Base-by-base conservation (phyloP, 495 filamentous ascomycete species). In the Penicillium paxilli region DNA sequence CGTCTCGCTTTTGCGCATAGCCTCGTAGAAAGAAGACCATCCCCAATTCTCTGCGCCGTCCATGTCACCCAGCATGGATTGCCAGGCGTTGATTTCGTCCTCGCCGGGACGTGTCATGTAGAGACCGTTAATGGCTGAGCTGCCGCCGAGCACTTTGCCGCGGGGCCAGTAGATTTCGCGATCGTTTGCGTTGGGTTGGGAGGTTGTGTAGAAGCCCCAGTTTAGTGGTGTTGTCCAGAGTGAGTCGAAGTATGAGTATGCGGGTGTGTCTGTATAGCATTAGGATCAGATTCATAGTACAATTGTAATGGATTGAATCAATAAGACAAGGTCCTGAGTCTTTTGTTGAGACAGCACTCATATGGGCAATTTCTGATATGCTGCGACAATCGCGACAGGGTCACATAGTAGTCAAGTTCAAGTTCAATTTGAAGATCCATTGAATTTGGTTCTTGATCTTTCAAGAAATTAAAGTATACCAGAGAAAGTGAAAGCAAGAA, bases 141-240 rank as follows among this genome's bases (percentile, higher is more conserved):
- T 69, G 67, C 75, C 76, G 47, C 69, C 70, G 3, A 78, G 63
- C 0, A 66, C 58, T 45, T 74, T 76, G 0, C 77, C 77, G 19
- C 58, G 63, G 10, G 72, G 64, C 57, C 67, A 62, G 20, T 56
- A 57, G 19, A 75, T 58, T 25, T 62, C 52, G 17, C 74, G 74
- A 20, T 67, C 50, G 12, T 71, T 42, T 8, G 62, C 62, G 58
- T 71, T 59, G 24, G 51, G 24, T 51, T 79, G 77, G 1, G 62
- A 52, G n/a, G 63, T 55, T 1, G 68, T 75, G 23, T 65, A 60
- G 19, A 64, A 68, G 1, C 54, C 63, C 65, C 68, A 79, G 42
- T 79, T 69, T 51, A 71, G 50, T 0, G 68, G 68, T 1, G 68
- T 71, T 7, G 66, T 69, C 68, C 68, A 71, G 2, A 71, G 54